Evolutionary conservation across 2,329 filamentous ascomycete species (phyloP).

Genomic region (Xylariaceae sp.): DNA sequence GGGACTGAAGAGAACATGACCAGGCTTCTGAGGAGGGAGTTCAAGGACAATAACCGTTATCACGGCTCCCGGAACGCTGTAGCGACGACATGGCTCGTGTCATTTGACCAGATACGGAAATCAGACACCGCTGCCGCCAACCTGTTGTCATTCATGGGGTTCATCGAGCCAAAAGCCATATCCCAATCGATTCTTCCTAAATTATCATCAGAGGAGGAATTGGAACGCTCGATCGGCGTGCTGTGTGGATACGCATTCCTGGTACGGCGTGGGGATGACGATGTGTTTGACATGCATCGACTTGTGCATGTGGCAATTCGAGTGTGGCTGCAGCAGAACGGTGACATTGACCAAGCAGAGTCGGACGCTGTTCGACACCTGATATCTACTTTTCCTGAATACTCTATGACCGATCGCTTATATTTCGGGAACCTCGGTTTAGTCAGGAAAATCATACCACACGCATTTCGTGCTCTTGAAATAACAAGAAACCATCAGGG

Average conservation of each 20-base stretch:
- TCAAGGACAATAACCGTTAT: conserved; percentile 28
- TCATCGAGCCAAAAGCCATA: conserved; percentile 36
- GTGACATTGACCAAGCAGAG: neutral
- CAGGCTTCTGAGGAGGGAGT: no score
- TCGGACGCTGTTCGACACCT: no score
- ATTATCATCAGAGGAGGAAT: conserved; percentile 4
- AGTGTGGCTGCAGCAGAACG: conserved; percentile 23
- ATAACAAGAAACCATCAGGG: no score
- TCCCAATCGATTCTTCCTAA: conserved; percentile 29
- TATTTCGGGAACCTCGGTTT: no score
- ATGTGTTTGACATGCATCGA: conserved; percentile 33
- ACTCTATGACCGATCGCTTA: no score
- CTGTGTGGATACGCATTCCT: conserved; percentile 31
- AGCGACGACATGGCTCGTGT: conserved; percentile 35
- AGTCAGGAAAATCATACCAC: no score
- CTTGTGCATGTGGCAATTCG: conserved; percentile 30
- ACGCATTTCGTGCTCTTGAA: no score
- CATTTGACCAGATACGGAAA: conserved; percentile 33
- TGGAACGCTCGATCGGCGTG: conserved; percentile 24
- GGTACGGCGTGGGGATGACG: conserved; percentile 13
- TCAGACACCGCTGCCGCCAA: conserved; percentile 26
- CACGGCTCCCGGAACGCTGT: conserved; percentile 28
- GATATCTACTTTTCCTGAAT: no score
- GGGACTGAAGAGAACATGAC: no score
- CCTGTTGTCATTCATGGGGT: conserved; percentile 34